These are phyloP conservation scores for Annulohypoxylon maeteangense DNA, from an alignment of 495 filamentous ascomycete genomes.

Conservation along the genomic window DNA sequence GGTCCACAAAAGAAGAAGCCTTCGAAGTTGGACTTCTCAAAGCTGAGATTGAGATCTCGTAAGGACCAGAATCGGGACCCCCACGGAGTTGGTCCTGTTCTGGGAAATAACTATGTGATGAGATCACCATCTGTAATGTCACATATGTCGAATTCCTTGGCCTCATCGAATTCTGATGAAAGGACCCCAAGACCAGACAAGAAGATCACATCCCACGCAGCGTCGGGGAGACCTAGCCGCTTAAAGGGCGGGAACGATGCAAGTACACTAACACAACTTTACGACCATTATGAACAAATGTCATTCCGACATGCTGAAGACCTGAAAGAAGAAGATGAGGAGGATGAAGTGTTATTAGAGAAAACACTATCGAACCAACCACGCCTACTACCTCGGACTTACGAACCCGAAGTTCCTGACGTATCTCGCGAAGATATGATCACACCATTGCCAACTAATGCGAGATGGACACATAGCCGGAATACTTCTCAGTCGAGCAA, in stretches of 20 bases:
- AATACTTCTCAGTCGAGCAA: constrained; percentile 45
- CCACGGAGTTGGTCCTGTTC: constrained; percentile 33
- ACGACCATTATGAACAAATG: constrained; percentile 65
- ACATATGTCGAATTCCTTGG: constrained; percentile 41
- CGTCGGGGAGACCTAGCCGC: constrained; percentile 45
- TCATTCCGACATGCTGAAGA: constrained; percentile 51
- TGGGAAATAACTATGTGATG: constrained; percentile 48
- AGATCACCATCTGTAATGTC: constrained; percentile 57
- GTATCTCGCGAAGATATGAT: constrained; percentile 41
- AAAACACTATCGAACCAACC: constrained; percentile 8
- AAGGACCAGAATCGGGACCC: constrained; percentile 36
- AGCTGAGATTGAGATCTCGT: constrained; percentile 46
- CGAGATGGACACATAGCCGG: constrained; percentile 42
- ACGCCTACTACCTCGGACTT: constrained; percentile 24
- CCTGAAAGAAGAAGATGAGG: constrained; percentile 49
- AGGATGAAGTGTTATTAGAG: constrained; percentile 27
- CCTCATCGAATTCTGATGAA: constrained; percentile 20
- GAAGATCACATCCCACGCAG: constrained; percentile 35
- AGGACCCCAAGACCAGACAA: constrained; percentile 40
- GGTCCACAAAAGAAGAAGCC: constrained; percentile 61
- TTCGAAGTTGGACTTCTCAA: constrained; percentile 59
- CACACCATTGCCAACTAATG: constrained; percentile 31
- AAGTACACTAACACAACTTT: constrained; percentile 54
- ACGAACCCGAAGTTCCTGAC: constrained; percentile 28
- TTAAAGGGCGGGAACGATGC: constrained; percentile 49